A percentile compares a stretch with the other conserved stretches of the same genome.
These are phyloP conservation scores for Physaria fendleri DNA, from an alignment of 345 rosid genomes.

Conservation along the genomic window DNA sequence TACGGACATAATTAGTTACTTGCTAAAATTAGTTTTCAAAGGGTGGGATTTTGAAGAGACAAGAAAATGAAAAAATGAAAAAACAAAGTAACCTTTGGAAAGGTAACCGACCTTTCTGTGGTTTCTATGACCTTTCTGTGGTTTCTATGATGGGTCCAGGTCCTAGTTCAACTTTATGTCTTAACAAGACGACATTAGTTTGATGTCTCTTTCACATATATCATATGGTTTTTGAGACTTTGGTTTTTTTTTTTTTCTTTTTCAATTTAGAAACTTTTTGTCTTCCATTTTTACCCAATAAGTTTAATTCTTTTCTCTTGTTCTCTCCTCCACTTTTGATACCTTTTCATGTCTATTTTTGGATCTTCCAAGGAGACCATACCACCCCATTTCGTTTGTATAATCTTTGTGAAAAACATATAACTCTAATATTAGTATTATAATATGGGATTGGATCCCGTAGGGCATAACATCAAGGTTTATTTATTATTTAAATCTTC, in stretches of 20 bases:
- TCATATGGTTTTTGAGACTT: slow-evolving; percentile 29
- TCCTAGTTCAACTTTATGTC: slow-evolving; percentile 33
- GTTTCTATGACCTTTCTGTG: no score
- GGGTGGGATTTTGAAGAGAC: neutral
- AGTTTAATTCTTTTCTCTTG: slow-evolving; percentile 5
- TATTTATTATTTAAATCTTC: slow-evolving; percentile 11
- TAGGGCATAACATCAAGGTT: slow-evolving; percentile 6
- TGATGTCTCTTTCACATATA: slow-evolving; percentile 34
- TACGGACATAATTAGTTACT: slow-evolving; percentile 14
- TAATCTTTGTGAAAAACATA: slow-evolving; percentile 8
- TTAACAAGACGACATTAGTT: slow-evolving; percentile 32
- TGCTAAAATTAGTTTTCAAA: neutral
- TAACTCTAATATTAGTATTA: neutral
- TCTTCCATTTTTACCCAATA: slow-evolving; percentile 28
- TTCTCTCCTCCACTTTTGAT: slow-evolving; percentile 18
- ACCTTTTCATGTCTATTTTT: slow-evolving; percentile 46
- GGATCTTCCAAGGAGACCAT: slow-evolving; percentile 28
- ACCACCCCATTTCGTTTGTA: slow-evolving; percentile 12
- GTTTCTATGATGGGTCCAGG: slow-evolving; percentile 34
- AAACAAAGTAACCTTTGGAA: slow-evolving; percentile 24
- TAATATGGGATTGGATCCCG: neutral
- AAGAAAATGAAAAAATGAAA: neutral
- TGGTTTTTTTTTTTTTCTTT: slow-evolving; percentile 4
- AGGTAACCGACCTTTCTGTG: slow-evolving; percentile 34
- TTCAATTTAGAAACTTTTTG: slow-evolving; percentile 26